Conservation (phyloP, 2,329 filamentous ascomycete species). For the Akanthomyces lecanii region DNA sequence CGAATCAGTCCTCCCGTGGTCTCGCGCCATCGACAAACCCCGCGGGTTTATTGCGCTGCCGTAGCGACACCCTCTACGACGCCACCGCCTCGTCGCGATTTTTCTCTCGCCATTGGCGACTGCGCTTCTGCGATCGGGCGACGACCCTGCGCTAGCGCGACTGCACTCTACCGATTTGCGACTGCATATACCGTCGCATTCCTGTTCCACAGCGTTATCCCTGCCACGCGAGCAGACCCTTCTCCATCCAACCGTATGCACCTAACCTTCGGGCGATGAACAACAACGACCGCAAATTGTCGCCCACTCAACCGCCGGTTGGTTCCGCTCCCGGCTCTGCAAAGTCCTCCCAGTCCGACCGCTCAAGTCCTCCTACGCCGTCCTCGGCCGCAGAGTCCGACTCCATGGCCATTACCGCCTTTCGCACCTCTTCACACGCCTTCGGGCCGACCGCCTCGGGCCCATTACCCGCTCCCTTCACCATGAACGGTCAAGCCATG, state of each 20-base stretch:
- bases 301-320: constrained; percentile 21
- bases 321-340: constrained; percentile 26
- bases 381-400: constrained; percentile 24
- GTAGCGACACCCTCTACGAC: neutral
- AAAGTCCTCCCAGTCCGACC: constrained; percentile 25
- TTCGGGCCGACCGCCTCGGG: constrained; percentile 32
- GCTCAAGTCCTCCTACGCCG: constrained; percentile 30
- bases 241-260: constrained; percentile 23
- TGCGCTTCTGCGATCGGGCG: neutral
- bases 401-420: constrained; percentile 44
- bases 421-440: constrained; percentile 34
- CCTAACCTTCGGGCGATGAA: constrained; percentile 27
- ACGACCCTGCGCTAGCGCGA: constrained; percentile 2
- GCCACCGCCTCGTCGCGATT: neutral
- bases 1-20: neutral
- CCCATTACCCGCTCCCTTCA: constrained; percentile 32
- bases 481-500: constrained; percentile 28
- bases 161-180: constrained; percentile 3
- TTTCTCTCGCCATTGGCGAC: constrained; percentile 7
- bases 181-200: neutral
- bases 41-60: neutral
- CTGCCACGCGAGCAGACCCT: neutral
- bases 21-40: neutral
- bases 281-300: constrained; percentile 23
- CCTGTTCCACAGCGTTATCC: neutral